Evolutionary conservation across 176 grass and related monocot genomes (phyloP).

Genomic region (Oryza australiensis): DNA sequence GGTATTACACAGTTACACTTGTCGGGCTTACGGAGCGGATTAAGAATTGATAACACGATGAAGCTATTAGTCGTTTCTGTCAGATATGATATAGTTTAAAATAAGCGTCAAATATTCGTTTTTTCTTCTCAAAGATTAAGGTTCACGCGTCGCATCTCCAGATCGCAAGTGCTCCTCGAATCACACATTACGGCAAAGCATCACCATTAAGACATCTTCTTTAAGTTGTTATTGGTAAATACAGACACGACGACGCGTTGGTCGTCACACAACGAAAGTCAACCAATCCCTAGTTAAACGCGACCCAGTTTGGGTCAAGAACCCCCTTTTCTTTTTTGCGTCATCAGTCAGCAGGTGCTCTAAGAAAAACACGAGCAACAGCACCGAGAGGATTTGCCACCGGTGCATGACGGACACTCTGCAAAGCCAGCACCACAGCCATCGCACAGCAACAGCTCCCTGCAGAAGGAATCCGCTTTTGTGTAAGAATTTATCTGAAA

Average conservation of each 20-base stretch:
- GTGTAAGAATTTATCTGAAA: neutral
- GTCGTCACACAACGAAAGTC: neutral
- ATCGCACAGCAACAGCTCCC: neutral
- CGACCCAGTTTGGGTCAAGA: constrained; percentile 19
- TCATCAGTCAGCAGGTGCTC: constrained; percentile 41
- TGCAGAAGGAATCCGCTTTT: neutral
- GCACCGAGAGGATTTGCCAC: neutral
- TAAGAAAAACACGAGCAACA: constrained; percentile 49
- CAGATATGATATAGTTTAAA: neutral
- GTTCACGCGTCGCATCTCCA: neutral
- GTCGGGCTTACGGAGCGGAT: no score
- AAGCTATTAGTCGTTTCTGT: neutral
- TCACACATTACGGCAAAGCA: constrained; percentile 5
- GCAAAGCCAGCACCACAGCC: neutral
- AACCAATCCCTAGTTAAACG: constrained; percentile 21
- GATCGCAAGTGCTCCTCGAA: neutral
- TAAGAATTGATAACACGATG: neutral
- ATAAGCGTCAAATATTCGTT: neutral
- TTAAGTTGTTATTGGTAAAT: constrained; percentile 2
- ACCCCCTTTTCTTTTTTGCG: neutral
- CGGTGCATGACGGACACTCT: neutral
- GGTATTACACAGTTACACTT: no score
- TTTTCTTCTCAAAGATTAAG: neutral
- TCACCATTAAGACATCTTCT: neutral
- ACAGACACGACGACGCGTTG: constrained; percentile 7